A percentile compares a stretch with the other conserved stretches of the same genome.
Evolutionary conservation across 2,329 filamentous ascomycete genomes (phyloP).

Genomic region (Aspergillus glaucus): DNA sequence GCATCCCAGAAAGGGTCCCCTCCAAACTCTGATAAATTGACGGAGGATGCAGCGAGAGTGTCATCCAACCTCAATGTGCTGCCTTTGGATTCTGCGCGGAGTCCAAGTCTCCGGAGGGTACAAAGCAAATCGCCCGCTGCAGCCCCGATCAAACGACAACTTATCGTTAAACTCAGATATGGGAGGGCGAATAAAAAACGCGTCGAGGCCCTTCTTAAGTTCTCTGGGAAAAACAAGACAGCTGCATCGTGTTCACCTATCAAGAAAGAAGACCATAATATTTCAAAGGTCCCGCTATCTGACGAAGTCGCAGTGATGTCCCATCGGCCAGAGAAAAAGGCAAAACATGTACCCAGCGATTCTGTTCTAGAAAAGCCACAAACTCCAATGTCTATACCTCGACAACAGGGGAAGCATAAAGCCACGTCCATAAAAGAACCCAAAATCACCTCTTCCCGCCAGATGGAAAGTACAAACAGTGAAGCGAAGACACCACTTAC

Average conservation of each 20-base stretch:
- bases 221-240: conserved; percentile 33
- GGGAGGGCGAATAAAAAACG: conserved; percentile 44
- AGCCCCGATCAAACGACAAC: conserved; percentile 17
- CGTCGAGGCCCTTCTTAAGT: conserved; percentile 42
- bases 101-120: conserved; percentile 8
- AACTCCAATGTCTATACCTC: conserved; percentile 29
- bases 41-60: background rate
- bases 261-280: conserved; percentile 14
- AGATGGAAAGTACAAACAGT: conserved; percentile 33
- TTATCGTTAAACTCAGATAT: conserved; percentile 48
- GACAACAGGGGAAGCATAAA: conserved; percentile 19
- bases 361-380: conserved; percentile 29
- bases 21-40: background rate
- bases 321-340: conserved; percentile 6
- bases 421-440: conserved; percentile 40
- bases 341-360: conserved; percentile 17
- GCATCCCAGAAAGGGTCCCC: conserved; percentile 11
- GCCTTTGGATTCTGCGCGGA: conserved; percentile 13
- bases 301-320: conserved; percentile 1
- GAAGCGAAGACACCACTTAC: conserved; percentile 35
- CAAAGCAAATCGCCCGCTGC: conserved; percentile 6
- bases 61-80: conserved; percentile 6
- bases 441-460: conserved; percentile 32
- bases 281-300: conserved; percentile 6
- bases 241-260: conserved; percentile 17